These are phyloP conservation scores for Globisporangium spinosum DNA, from an alignment of 352 stramenopile species.

Conservation along the genomic window DNA sequence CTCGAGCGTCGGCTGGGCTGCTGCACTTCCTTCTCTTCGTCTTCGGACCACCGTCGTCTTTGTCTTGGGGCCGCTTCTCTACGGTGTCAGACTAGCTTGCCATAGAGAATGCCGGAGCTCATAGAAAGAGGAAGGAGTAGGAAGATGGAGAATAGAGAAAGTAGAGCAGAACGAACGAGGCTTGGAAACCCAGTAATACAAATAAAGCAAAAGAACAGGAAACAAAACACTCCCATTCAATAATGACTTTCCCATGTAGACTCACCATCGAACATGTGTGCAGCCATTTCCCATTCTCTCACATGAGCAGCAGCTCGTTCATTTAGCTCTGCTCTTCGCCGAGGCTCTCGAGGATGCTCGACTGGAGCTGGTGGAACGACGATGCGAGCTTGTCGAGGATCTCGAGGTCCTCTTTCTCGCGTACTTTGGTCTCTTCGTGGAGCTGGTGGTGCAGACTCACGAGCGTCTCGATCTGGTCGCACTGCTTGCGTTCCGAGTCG, in stretches of 20 bases:
- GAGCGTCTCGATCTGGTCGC: constrained; percentile 41
- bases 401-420: constrained; percentile 65
- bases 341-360: constrained; percentile 79
- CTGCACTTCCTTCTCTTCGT: constrained; percentile 5
- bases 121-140: neutral
- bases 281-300: neutral
- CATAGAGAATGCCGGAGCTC: neutral
- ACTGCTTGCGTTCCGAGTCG: constrained; percentile 41
- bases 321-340: constrained; percentile 32
- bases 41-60: constrained; percentile 1
- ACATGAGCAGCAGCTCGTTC: neutral
- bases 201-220: neutral
- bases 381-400: constrained; percentile 80
- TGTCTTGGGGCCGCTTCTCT: neutral
- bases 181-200: neutral
- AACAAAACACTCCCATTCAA: neutral
- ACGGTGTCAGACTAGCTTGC: neutral
- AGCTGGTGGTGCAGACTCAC: constrained; percentile 53
- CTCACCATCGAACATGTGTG: neutral
- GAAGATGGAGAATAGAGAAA: neutral
- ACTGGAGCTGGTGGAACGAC: constrained; percentile 74
- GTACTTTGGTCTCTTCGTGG: constrained; percentile 38
- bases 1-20: neutral
- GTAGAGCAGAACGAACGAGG: neutral
- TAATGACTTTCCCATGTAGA: neutral